Conservation (phyloP, 1,284 basidiomycete species). For the Tausonia pullulans region DNA sequence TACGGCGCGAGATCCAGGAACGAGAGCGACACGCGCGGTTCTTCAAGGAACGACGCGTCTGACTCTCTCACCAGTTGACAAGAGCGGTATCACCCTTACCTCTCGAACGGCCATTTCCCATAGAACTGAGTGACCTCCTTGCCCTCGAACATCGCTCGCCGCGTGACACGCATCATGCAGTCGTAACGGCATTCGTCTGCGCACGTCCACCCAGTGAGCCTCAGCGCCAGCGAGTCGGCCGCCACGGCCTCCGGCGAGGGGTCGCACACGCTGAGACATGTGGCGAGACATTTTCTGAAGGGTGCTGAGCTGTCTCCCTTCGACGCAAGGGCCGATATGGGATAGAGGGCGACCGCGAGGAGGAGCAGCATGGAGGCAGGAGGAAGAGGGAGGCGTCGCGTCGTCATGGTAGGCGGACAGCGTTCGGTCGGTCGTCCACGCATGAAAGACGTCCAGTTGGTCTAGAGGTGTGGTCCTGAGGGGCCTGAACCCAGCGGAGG, state of each 20-base stretch:
- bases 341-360: background rate
- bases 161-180: constrained; percentile 53
- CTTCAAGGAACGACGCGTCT: too few relatives aligned
- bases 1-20: background rate
- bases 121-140: constrained; percentile 61
- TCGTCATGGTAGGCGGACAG: too few relatives aligned
- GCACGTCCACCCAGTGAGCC: constrained; percentile 55
- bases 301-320: constrained; percentile 49
- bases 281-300: constrained; percentile 45
- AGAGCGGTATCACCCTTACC: background rate
- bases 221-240: constrained; percentile 39
- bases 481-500: background rate
- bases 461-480: too few relatives aligned
- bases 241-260: constrained; percentile 37
- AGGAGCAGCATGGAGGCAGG: constrained; percentile 14
- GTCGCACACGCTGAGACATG: constrained; percentile 32
- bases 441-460: too few relatives aligned
- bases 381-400: constrained; percentile 7
- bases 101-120: constrained; percentile 95
- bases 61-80: background rate
- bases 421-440: too few relatives aligned
- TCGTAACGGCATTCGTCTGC: constrained; percentile 73
- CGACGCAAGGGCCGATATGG: constrained; percentile 32
- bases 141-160: constrained; percentile 22
- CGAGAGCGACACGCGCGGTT: background rate